These are phyloP conservation scores for Lolium multiflorum DNA, from an alignment of 176 grass and related monocot genomes.

Conservation along the genomic window DNA sequence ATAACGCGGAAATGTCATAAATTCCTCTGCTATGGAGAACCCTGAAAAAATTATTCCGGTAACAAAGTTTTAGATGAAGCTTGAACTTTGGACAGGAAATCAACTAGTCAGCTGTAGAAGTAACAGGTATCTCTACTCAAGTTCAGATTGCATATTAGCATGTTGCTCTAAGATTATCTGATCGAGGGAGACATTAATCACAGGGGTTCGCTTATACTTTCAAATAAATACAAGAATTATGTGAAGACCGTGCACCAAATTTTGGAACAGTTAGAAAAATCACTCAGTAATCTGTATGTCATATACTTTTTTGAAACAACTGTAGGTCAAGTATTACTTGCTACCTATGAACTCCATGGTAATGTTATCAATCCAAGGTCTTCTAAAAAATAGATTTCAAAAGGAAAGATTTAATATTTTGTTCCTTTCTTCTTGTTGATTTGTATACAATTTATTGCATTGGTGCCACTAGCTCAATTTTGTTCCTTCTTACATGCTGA, in stretches of 20 bases:
- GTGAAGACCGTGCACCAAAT: background rate
- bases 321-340: background rate
- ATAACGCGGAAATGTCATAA: conserved; percentile 87
- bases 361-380: conserved; percentile 14
- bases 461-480: too few species aligned
- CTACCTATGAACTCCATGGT: background rate
- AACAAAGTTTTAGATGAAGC: conserved; percentile 23
- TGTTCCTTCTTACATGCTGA: background rate
- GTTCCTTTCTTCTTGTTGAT: background rate
- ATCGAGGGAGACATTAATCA: background rate
- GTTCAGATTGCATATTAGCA: background rate
- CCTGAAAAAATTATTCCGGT: conserved; percentile 51
- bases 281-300: background rate
- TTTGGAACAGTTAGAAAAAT: background rate
- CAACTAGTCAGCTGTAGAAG: background rate
- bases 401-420: background rate
- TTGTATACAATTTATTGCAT: background rate
- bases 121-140: conserved; percentile 14
- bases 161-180: background rate
- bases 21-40: conserved; percentile 79
- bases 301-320: background rate
- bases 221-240: background rate
- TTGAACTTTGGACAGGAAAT: conserved; percentile 32
- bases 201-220: background rate
- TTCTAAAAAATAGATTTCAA: too few species aligned